Evolutionary conservation across 1,139 yeast genomes (phyloP), one percentile per base, ranked within the genome.

Genomic region (Diutina catenulata): DNA sequence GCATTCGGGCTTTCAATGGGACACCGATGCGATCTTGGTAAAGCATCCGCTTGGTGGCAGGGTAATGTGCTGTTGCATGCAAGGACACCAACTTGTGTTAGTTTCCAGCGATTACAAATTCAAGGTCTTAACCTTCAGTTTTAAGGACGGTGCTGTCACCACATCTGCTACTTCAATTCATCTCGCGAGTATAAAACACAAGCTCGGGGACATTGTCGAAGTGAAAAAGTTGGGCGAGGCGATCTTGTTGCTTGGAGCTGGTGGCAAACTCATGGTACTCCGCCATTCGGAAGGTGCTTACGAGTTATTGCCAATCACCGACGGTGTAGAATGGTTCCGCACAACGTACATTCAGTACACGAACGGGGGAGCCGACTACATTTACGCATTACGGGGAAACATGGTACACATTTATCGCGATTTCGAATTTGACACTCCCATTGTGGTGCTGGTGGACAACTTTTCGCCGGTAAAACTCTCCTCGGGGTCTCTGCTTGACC

Each of bases 241-340:
- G 45, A 63, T 66, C 40, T 43, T 66, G 36, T 56, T 67, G 37
- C 47, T 66, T 35, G 46, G 63, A 28, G 49, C 47, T 28, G 56
- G 59, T 10, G 73, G 73, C 2, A 70, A 64, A 22, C 52, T 66
- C 15, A 62, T 49, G 44, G 45, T 66, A 5, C 51, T 67, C 40
- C 63, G 60, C 35, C 63, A 60, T 40, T 64, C 62, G 36, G 35
- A 14, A 7, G 7, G 14, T 15, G 25, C n/a, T 18, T 31, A 31
- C 11, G 35, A 31, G 15, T 15, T 31, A 6, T 18, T 31, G 16
- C 24, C 21, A 9, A 31, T 31, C 5, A 14, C 35, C 5, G 15
- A 31, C 13, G 35, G 35, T 10, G 21, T 31, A 5, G 35, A 31
- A 8, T 31, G 35, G 35, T 31, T 31, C 18, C 9, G 35, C 5